These are phyloP conservation scores for Plantago rigida DNA, from an alignment of 305 asterid genomes.

Conservation along the genomic window DNA sequence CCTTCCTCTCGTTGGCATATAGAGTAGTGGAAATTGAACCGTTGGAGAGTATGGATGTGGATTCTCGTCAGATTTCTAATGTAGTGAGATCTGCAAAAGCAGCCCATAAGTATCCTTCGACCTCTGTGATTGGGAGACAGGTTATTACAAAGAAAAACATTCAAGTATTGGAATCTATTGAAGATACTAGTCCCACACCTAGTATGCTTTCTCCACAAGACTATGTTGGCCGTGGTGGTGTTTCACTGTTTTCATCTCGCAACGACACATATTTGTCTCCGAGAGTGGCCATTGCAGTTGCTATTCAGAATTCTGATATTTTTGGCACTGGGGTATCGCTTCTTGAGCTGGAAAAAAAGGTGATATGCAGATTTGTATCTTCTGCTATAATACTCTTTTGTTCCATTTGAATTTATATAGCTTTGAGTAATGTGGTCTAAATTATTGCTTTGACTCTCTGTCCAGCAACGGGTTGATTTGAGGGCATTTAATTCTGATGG, in stretches of 20 bases:
- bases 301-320: constrained; percentile 64
- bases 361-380: constrained; percentile 27
- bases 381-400: constrained; percentile 16
- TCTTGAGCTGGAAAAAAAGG: constrained; percentile 99
- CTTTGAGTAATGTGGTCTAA: not conserved
- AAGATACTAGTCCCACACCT: constrained; percentile 85
- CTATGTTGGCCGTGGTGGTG: constrained; percentile 92
- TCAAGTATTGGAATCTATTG: constrained; percentile 82
- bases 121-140: constrained; percentile 47
- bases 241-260: constrained; percentile 73
- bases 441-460: constrained; percentile 26
- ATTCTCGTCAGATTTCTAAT: constrained; percentile 48
- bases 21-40: constrained; percentile 95
- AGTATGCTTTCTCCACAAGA: constrained; percentile 99
- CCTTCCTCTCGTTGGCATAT: constrained; percentile 70
- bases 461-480: constrained; percentile 90
- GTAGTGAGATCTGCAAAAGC: constrained; percentile 70
- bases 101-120: constrained; percentile 50
- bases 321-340: constrained; percentile 84
- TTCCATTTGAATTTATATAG: constrained; percentile 12
- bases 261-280: constrained; percentile 87
- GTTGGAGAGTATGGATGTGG: constrained; percentile 52
- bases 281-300: constrained; percentile 91
- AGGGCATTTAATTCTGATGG: constrained; percentile 69
- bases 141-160: constrained; percentile 50